phyloP scores from a whole-genome alignment of 2,329 filamentous ascomycete species.

The Fusarium zealandicum region DNA sequence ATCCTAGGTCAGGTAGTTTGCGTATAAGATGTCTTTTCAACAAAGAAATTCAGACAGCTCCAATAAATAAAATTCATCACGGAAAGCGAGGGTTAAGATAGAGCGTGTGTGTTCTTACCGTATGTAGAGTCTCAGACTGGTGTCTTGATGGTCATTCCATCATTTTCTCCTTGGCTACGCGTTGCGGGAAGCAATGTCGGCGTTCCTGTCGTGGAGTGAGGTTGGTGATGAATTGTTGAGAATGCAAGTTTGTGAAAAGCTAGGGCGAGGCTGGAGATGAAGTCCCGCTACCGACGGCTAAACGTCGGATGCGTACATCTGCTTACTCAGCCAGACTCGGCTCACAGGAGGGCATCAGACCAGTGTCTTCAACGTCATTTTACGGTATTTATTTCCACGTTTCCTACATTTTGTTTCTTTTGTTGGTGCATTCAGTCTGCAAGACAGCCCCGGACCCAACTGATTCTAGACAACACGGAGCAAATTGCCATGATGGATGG shows the following conservation, averaged over 20 bases:
- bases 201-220: constrained; percentile 14
- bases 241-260: constrained; percentile 27
- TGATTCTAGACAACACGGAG: neutral
- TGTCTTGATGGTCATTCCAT: constrained; percentile 13
- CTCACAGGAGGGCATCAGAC: too few species aligned
- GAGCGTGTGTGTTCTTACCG: constrained; percentile 36
- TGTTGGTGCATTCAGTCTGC: too few species aligned
- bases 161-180: constrained; percentile 3
- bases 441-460: neutral
- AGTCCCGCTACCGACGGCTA: constrained; percentile 17
- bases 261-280: constrained; percentile 15
- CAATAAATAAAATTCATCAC: constrained; percentile 68
- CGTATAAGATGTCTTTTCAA: constrained; percentile 69
- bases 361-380: too few species aligned
- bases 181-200: constrained; percentile 10
- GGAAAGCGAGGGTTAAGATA: constrained; percentile 22
- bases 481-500: constrained; percentile 13
- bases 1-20: constrained; percentile 53
- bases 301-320: constrained; percentile 1
- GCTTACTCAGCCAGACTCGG: constrained; percentile 17
- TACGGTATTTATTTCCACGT: too few species aligned
- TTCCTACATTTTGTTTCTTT: too few species aligned
- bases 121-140: neutral
- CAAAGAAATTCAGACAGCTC: constrained; percentile 77
- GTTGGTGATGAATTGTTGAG: constrained; percentile 20